Conservation (phyloP, 1,284 basidiomycete species). For the Heterobasidion occidentale region DNA sequence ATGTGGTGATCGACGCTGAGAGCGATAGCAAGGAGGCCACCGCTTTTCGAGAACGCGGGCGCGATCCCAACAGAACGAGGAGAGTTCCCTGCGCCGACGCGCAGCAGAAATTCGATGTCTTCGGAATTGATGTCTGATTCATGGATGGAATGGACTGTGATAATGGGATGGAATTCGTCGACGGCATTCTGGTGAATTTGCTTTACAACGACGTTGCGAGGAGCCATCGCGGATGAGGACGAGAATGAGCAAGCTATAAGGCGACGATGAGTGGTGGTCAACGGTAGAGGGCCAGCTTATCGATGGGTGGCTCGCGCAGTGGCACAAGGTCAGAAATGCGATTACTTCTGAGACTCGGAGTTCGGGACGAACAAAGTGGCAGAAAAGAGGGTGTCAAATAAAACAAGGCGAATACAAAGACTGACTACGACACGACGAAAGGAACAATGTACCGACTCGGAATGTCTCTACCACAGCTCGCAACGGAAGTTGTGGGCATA, state of each 20-base stretch:
- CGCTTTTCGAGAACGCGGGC: slow-evolving; percentile 18
- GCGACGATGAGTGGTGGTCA: neutral
- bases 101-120: slow-evolving; percentile 12
- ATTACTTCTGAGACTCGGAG: too few relatives aligned
- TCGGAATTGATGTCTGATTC: slow-evolving; percentile 14
- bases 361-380: too few relatives aligned
- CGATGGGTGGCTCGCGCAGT: too few relatives aligned
- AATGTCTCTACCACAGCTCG: too few relatives aligned
- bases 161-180: slow-evolving; percentile 13
- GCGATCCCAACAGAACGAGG: slow-evolving; percentile 20
- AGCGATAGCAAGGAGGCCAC: slow-evolving; percentile 18
- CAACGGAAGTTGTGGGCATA: too few relatives aligned
- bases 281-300: too few relatives aligned
- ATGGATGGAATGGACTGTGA: slow-evolving; percentile 12
- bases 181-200: slow-evolving; percentile 18
- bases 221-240: neutral
- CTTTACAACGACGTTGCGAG: neutral
- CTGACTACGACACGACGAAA: too few relatives aligned
- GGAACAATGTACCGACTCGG: too few relatives aligned
- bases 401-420: too few relatives aligned
- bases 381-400: too few relatives aligned
- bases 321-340: too few relatives aligned
- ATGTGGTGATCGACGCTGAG: slow-evolving; percentile 14
- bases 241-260: too few relatives aligned
- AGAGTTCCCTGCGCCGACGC: slow-evolving; percentile 9